Conservation (phyloP, 805 yeast species). For the Hanseniaspora thailandica region DNA sequence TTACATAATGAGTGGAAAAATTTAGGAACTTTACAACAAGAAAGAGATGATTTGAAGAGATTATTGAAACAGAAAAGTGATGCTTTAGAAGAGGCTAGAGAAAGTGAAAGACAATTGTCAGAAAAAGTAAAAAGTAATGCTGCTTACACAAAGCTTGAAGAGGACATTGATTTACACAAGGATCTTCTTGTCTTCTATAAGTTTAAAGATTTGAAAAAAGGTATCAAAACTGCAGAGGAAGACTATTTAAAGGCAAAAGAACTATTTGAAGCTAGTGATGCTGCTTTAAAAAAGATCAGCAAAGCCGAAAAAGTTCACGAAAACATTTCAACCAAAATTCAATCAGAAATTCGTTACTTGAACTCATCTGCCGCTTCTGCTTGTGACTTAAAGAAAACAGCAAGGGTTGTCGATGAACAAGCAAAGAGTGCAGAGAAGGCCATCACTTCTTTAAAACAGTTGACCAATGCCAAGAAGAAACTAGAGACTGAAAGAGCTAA, state of each 20-base stretch:
- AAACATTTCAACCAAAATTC: not conserved
- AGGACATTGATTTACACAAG: slow-evolving; percentile 38
- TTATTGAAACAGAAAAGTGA: slow-evolving; percentile 27
- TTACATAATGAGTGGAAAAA: slow-evolving; percentile 46
- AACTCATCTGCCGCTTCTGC: slow-evolving; percentile 3
- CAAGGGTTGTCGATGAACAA: not conserved
- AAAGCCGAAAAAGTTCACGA: slow-evolving; percentile 20
- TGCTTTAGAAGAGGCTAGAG: slow-evolving; percentile 20
- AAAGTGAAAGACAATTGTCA: slow-evolving; percentile 21
- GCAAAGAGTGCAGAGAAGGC: not conserved
- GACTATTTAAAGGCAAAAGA: slow-evolving; percentile 24
- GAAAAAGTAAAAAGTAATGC: slow-evolving; percentile 32
- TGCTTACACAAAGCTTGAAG: slow-evolving; percentile 37
- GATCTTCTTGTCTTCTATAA: slow-evolving; percentile 40
- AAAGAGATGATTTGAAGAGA: slow-evolving; percentile 31
- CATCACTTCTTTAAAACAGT: not conserved
- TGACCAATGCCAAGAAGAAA: not conserved
- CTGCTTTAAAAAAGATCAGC: slow-evolving; percentile 21
- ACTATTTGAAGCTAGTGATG: slow-evolving; percentile 18
- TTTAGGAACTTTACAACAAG: slow-evolving; percentile 42
- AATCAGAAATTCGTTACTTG: not conserved
- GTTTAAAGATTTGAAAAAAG: slow-evolving; percentile 30
- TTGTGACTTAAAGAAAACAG: not conserved
- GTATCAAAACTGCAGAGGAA: slow-evolving; percentile 19
- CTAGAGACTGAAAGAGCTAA: not conserved